Percentiles rank a stretch among this genome's conserved stretches.
These are phyloP conservation scores for Pseudonitzschia multistriata DNA, from an alignment of 108 stramenopile species.

Conservation along the genomic window DNA sequence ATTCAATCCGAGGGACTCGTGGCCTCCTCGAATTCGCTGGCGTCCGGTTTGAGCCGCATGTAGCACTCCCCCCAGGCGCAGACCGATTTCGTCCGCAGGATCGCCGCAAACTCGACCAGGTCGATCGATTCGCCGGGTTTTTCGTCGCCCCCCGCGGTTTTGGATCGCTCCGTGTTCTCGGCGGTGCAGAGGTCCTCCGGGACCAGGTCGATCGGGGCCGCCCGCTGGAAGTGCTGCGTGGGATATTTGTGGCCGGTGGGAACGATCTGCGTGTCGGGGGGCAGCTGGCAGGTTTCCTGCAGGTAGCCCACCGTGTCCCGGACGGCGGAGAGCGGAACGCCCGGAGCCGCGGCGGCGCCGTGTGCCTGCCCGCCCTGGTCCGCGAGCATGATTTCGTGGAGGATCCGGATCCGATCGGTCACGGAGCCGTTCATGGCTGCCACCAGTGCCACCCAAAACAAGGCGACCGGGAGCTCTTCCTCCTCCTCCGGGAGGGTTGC, in stretches of 20 bases:
- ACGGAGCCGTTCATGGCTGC: constrained; percentile 59
- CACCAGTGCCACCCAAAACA: constrained; percentile 64
- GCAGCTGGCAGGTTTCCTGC: constrained; percentile 76
- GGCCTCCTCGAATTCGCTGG: background rate
- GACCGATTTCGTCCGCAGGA: constrained; percentile 67
- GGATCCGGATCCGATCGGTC: constrained; percentile 58
- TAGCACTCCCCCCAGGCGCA: constrained; percentile 90
- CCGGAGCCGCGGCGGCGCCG: too few species aligned
- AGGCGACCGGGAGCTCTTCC: constrained; percentile 27
- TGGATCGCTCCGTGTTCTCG: too few species aligned
- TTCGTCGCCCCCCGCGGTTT: constrained; percentile 15
- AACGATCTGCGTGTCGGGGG: constrained; percentile 74
- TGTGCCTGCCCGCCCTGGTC: background rate
- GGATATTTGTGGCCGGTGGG: constrained; percentile 63
- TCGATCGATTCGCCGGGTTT: constrained; percentile 34
- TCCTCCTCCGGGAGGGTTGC: background rate
- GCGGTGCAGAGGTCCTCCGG: constrained; percentile 11
- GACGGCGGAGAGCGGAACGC: constrained; percentile 45
- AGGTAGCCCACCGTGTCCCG: constrained; percentile 63
- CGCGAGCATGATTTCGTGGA: constrained; percentile 47
- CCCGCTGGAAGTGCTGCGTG: constrained; percentile 61
- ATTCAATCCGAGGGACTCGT: too few species aligned
- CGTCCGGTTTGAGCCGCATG: constrained; percentile 41
- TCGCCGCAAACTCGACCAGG: constrained; percentile 45
- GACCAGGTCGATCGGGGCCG: constrained; percentile 59